These are phyloP conservation scores for Avena sativa DNA, from an alignment of 176 grass and related monocot species.

Conservation along the genomic window DNA sequence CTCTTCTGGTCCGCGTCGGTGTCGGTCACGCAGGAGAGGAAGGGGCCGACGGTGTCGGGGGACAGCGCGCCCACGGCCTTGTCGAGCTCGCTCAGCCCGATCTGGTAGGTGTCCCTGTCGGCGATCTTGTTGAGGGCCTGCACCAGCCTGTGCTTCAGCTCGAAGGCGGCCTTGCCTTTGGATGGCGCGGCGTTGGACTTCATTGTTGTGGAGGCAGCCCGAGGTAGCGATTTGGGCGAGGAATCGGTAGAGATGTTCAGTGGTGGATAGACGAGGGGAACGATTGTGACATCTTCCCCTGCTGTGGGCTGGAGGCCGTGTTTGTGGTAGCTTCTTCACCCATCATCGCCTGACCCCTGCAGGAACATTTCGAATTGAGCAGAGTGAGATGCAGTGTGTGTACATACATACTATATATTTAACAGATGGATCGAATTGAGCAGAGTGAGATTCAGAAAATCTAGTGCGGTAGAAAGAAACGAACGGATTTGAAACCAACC, in stretches of 20 bases:
- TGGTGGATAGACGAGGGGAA: not conserved
- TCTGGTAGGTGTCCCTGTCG: constrained; percentile 87
- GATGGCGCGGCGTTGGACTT: constrained; percentile 57
- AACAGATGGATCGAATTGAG: no score
- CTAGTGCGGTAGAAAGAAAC: not conserved
- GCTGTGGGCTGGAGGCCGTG: not conserved
- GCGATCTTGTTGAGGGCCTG: constrained; percentile 88
- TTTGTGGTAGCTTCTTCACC: constrained; percentile 10
- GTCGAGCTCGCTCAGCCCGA: constrained; percentile 76
- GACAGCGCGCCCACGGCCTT: constrained; percentile 50
- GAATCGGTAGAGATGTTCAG: constrained; percentile 12
- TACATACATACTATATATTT: no score
- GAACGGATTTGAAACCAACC: not conserved
- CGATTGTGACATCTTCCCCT: not conserved
- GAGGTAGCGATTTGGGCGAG: not conserved
- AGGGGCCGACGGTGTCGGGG: constrained; percentile 78
- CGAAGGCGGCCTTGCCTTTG: constrained; percentile 75
- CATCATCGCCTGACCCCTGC: constrained; percentile 47
- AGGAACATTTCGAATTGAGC: not conserved
- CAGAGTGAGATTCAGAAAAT: not conserved
- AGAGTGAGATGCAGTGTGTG: no score
- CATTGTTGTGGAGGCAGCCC: constrained; percentile 48
- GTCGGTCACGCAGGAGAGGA: constrained; percentile 82
- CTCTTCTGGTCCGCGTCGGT: constrained; percentile 87
- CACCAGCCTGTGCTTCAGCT: constrained; percentile 81